These are phyloP conservation scores for Manihot esculenta DNA, from an alignment of 441 rosid genomes.

Conservation along the genomic window DNA sequence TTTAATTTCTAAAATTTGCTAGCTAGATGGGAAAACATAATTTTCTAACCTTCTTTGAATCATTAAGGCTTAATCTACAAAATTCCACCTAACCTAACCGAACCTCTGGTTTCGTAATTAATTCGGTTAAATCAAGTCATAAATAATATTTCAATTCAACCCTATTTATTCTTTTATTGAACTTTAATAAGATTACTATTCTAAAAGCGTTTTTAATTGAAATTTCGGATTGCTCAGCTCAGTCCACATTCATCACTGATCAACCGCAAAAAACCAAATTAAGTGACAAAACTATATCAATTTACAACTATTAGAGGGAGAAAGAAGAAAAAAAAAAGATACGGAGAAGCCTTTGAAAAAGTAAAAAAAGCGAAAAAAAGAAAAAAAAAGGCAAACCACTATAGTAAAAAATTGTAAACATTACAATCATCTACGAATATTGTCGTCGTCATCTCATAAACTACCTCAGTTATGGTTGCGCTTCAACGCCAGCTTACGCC, in stretches of 20 bases:
- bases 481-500: slow-evolving; percentile 43
- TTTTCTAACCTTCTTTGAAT: background rate
- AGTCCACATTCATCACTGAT: background rate
- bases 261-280: too few relatives aligned
- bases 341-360: background rate
- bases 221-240: background rate
- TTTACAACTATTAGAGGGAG: slow-evolving; percentile 16
- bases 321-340: background rate
- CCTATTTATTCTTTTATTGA: too few relatives aligned
- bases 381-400: too few relatives aligned
- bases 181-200: too few relatives aligned
- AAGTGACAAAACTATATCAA: slow-evolving; percentile 1
- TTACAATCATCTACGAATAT: slow-evolving; percentile 2
- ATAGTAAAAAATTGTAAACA: slow-evolving; percentile 9
- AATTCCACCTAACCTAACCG: too few relatives aligned
- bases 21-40: background rate
- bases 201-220: too few relatives aligned
- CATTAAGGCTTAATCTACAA: background rate
- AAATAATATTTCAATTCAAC: too few relatives aligned
- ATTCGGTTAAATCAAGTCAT: too few relatives aligned
- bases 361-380: too few relatives aligned
- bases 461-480: slow-evolving; percentile 28
- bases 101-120: too few relatives aligned
- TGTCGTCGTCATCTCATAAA: slow-evolving; percentile 33
- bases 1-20: slow-evolving; percentile 26